Conservation (phyloP, 208 protist genomes). For the Leishmania mexicana region DNA sequence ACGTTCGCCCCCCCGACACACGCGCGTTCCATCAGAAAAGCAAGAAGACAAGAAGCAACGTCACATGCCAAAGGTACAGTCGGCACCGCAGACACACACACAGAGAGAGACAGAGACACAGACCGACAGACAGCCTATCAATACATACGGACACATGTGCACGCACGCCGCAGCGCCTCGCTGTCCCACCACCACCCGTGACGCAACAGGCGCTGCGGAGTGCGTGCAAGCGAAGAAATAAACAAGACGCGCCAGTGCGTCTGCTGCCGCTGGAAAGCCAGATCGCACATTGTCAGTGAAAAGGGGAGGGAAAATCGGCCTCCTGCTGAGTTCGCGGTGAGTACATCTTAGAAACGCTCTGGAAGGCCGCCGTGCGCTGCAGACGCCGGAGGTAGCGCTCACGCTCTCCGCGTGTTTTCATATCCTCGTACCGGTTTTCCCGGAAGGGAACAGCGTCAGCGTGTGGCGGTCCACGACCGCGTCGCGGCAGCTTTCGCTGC, state of each 20-base stretch:
- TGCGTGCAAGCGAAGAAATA: neutral
- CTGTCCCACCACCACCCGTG: neutral
- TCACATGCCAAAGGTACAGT: neutral
- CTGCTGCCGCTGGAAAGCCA: neutral
- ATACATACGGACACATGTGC: constrained; percentile 6
- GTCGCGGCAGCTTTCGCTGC: constrained; percentile 14
- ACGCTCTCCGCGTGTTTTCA: constrained; percentile 43
- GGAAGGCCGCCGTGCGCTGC: constrained; percentile 54
- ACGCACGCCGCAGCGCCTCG: neutral
- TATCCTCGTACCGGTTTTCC: constrained; percentile 18
- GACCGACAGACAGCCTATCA: neutral
- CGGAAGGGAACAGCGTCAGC: constrained; percentile 5
- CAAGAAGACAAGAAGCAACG: constrained; percentile 14
- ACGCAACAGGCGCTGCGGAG: neutral
- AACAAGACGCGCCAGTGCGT: neutral
- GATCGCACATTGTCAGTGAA: constrained; percentile 1
- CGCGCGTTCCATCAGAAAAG: neutral
- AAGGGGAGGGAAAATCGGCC: constrained; percentile 32
- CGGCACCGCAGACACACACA: neutral
- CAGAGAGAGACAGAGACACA: neutral
- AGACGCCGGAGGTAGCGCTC: constrained; percentile 47
- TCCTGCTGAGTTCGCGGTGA: constrained; percentile 38
- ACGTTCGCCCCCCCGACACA: neutral
- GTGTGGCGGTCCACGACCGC: constrained; percentile 2
- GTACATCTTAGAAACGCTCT: constrained; percentile 43